Percentiles rank a stretch among this genome's conserved stretches.
These are phyloP conservation scores for Globisporangium lucens DNA, from an alignment of 352 stramenopile genomes.

Conservation along the genomic window DNA sequence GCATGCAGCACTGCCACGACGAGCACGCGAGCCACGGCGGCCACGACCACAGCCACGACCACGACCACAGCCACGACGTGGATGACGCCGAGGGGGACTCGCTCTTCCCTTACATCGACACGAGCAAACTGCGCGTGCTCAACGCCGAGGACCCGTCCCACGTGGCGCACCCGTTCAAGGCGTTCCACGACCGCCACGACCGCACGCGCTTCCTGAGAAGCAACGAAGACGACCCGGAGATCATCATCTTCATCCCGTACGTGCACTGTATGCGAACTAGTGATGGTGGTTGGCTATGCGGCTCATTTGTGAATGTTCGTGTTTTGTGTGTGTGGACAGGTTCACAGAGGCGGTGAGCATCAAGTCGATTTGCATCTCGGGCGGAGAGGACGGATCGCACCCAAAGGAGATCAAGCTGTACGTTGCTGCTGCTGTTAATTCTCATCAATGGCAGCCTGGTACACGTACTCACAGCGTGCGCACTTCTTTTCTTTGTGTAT, in stretches of 20 bases:
- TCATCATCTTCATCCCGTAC: conserved; percentile 80
- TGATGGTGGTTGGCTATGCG: neutral
- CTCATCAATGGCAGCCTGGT: too few species aligned
- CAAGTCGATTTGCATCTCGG: conserved; percentile 86
- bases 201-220: conserved; percentile 61
- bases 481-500: conserved; percentile 1
- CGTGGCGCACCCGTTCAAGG: conserved; percentile 77
- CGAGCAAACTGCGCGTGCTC: conserved; percentile 79
- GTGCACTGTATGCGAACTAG: neutral
- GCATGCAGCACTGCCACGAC: conserved; percentile 65
- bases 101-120: conserved; percentile 84
- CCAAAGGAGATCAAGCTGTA: conserved; percentile 83
- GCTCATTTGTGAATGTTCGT: neutral
- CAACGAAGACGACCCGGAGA: conserved; percentile 82
- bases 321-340: conserved; percentile 16
- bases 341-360: conserved; percentile 88
- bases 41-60: conserved; percentile 51
- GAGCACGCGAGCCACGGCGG: conserved; percentile 46
- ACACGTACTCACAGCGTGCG: neutral
- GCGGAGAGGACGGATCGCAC: conserved; percentile 70
- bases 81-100: conserved; percentile 76
- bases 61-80: conserved; percentile 60
- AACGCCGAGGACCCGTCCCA: conserved; percentile 66
- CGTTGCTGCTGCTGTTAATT: neutral
- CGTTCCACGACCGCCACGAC: conserved; percentile 69